Evolutionary conservation across 164 flowering plant genomes (phyloP).

Genomic region (Magnolia changhungtana): DNA sequence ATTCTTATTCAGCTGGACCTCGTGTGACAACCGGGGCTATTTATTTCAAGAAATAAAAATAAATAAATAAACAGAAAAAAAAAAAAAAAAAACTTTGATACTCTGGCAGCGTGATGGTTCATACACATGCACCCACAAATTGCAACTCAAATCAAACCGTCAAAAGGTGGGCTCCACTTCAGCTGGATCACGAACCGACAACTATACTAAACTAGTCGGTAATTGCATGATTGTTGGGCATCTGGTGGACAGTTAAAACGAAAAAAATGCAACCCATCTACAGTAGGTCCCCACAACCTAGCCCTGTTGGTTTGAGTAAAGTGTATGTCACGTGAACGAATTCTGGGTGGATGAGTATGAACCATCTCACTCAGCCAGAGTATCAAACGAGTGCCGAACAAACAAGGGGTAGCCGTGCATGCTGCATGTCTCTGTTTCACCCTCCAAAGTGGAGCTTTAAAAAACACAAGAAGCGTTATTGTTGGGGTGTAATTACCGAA

Average conservation of each 20-base stretch:
- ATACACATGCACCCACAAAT: background rate
- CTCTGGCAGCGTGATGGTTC: background rate
- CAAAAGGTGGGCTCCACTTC: too few relatives aligned
- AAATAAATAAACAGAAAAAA: too few relatives aligned
- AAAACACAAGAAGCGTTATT: background rate
- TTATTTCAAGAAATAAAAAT: background rate
- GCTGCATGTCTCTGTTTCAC: slow-evolving; percentile 24
- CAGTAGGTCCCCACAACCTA: too few relatives aligned
- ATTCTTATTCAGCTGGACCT: background rate
- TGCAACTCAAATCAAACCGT: too few relatives aligned
- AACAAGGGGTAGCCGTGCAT: slow-evolving; percentile 9
- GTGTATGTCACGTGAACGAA: too few relatives aligned
- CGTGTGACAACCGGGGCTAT: background rate
- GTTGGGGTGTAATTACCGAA: slow-evolving; percentile 1
- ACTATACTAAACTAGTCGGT: too few relatives aligned
- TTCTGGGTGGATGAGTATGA: background rate
- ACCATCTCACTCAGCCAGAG: background rate
- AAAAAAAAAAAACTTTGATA: background rate
- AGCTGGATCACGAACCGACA: too few relatives aligned
- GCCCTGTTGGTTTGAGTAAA: too few relatives aligned
- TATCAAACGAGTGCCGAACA: background rate
- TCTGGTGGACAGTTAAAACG: too few relatives aligned
- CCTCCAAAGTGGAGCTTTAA: slow-evolving; percentile 14
- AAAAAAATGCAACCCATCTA: too few relatives aligned
- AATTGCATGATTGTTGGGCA: too few relatives aligned